Base-by-base conservation (phyloP, 225 moss, liverwort and hornwort genomes). In the Bryoerythrophyllum caledonicum region DNA sequence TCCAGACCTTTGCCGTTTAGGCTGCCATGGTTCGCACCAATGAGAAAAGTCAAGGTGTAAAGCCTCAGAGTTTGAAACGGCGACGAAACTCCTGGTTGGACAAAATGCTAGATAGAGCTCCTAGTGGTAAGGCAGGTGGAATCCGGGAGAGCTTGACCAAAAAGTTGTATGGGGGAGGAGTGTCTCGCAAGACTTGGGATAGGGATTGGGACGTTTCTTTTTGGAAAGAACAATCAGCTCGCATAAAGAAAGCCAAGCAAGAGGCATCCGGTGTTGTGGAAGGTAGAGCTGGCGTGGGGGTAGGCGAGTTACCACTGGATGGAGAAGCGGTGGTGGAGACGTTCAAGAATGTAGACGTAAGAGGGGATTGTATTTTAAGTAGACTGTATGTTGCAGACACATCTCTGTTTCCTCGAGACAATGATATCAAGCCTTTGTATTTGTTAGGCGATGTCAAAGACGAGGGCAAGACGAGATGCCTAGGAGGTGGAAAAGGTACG, bases 201-300 rank as follows among this genome's bases (percentile, higher is more conserved):
- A 91, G 97, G 74, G 97, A 99, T 84, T 99, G 97, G 97, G 95
- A 99, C 72, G 88, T 99, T 71, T 87, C 97, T 8, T 99, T 99
- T 76, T 95, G 97, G 97, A 95, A 93, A 81, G 94, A 96, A 59
- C 86, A 88, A 67, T 89, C 92, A 23, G 80, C 80, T 67, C 86
- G 90, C 68, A 76, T 81, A 10, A 84, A 84, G 75, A 91, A 77
- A 80, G 84, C 86, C 73, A 89, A 82, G 52, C 92, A 90, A 70
- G 91, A 88, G 74, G 92, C 88, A 34, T 84, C 84, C 51, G 78
- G 83, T 77, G 68, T 70, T 71, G 78, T 84, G 32, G 86, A 81
- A 34, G 83, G 82, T 52, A 80, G 79, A 71, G 75, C 68, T 77
- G 76, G 72, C n/a, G 38, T 76, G 68, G 72, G 19, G 21, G 49